phyloP scores from a whole-genome alignment of 805 yeast genomes.

The Kodamaea laetipori region DNA sequence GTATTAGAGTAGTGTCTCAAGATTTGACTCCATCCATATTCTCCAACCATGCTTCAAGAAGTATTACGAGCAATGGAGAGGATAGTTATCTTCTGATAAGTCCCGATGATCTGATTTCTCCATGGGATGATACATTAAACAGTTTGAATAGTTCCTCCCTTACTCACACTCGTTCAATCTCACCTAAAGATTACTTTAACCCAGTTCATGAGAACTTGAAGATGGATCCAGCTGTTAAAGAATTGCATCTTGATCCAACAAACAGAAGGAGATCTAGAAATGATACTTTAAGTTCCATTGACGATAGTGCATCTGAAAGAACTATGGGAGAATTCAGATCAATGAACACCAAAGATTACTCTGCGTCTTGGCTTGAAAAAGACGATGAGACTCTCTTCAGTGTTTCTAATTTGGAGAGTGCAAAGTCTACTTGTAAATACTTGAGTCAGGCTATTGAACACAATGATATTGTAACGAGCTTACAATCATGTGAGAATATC shows the following conservation, averaged over 20 bases:
- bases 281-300: constrained; percentile 3
- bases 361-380: constrained; percentile 5
- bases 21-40: not conserved
- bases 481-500: constrained; percentile 1
- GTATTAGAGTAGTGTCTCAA: not conserved
- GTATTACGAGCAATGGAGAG: not conserved
- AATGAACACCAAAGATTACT: not conserved
- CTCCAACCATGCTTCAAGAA: not conserved
- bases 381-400: constrained; percentile 8
- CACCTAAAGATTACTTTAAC: constrained; percentile 6
- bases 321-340: constrained; percentile 5
- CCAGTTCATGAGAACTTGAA: constrained; percentile 14
- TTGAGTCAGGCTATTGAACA: constrained; percentile 9
- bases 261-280: constrained; percentile 3
- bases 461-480: constrained; percentile 3
- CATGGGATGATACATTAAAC: constrained; percentile 10
- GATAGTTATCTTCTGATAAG: not conserved
- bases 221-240: constrained; percentile 11
- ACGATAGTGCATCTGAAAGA: constrained; percentile 7
- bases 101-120: constrained; percentile 5
- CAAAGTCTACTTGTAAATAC: constrained; percentile 1
- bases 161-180: not conserved
- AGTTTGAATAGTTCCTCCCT: not conserved
- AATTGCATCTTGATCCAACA: constrained; percentile 6
- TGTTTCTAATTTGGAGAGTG: constrained; percentile 1